These are phyloP conservation scores for Coniochaeta sp. DNA, from an alignment of 2,329 filamentous ascomycete species.

Conservation along the genomic window DNA sequence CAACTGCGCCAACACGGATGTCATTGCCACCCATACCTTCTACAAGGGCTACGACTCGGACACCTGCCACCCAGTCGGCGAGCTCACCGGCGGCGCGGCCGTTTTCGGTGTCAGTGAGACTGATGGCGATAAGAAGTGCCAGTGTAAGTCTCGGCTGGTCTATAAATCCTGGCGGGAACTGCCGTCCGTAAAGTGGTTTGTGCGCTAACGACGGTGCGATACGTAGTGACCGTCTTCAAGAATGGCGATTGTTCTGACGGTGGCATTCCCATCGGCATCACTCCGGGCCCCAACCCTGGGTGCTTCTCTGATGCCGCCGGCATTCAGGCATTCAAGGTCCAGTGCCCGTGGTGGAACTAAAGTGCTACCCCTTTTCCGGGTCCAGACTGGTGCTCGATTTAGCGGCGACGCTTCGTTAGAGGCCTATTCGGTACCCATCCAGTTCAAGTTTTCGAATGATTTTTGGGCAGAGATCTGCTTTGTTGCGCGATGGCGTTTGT, in stretches of 20 bases:
- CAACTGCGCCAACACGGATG: neutral
- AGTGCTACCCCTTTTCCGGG: neutral
- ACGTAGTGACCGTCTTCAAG: neutral
- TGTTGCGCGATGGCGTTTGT: too few relatives aligned
- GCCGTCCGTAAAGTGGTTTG: neutral
- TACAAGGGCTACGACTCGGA: neutral
- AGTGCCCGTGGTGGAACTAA: neutral
- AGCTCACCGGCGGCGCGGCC: neutral
- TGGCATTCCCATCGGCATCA: neutral
- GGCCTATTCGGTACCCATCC: neutral
- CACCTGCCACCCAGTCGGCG: neutral
- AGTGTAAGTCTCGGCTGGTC: neutral
- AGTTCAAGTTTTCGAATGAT: neutral
- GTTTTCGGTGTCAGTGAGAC: neutral
- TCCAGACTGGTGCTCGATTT: neutral
- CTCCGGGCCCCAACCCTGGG: neutral
- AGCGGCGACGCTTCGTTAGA: neutral
- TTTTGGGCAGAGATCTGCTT: too few relatives aligned
- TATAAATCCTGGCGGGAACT: too few relatives aligned
- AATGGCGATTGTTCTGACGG: neutral
- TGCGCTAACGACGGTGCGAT: neutral
- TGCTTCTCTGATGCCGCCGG: neutral
- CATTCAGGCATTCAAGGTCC: neutral
- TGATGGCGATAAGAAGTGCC: neutral
- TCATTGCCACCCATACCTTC: neutral